Evolutionary conservation across 202 grass and related monocot genomes (phyloP).

Genomic region (Bolboschoenoplectus hybrid): DNA sequence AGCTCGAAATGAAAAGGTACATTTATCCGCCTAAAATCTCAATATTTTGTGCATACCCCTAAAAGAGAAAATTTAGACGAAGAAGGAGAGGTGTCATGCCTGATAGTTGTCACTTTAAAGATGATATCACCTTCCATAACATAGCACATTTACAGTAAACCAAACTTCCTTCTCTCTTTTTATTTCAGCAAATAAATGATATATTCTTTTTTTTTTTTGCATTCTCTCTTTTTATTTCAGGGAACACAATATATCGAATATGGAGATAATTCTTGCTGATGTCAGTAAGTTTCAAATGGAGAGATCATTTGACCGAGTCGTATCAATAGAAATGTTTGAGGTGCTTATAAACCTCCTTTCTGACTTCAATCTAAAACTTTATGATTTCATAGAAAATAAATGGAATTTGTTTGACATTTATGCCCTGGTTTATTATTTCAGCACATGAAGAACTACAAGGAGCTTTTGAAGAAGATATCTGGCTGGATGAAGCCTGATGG

Average conservation of each 20-base stretch:
- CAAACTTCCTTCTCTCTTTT: background rate
- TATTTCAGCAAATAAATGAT: conserved; percentile 6
- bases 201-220: background rate
- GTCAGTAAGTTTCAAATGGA: conserved; percentile 96
- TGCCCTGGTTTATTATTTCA: conserved; percentile 39
- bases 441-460: conserved; percentile 99
- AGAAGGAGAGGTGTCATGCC: background rate
- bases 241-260: conserved; percentile 68
- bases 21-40: background rate
- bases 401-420: background rate
- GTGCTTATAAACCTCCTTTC: conserved; percentile 37
- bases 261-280: conserved; percentile 90
- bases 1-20: background rate
- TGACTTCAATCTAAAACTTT: background rate
- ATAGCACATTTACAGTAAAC: no score
- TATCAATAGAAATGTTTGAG: conserved; percentile 99
- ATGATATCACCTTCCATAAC: background rate
- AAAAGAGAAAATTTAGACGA: background rate
- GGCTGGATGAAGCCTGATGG: conserved; percentile 87
- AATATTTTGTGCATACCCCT: background rate
- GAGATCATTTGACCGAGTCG: conserved; percentile 79
- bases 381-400: conserved; percentile 10
- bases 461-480: conserved; percentile 92
- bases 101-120: background rate
- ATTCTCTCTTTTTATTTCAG: conserved; percentile 42